phyloP scores from a whole-genome alignment of 1,284 basidiomycete species.

The Schizophyllum amplum region DNA sequence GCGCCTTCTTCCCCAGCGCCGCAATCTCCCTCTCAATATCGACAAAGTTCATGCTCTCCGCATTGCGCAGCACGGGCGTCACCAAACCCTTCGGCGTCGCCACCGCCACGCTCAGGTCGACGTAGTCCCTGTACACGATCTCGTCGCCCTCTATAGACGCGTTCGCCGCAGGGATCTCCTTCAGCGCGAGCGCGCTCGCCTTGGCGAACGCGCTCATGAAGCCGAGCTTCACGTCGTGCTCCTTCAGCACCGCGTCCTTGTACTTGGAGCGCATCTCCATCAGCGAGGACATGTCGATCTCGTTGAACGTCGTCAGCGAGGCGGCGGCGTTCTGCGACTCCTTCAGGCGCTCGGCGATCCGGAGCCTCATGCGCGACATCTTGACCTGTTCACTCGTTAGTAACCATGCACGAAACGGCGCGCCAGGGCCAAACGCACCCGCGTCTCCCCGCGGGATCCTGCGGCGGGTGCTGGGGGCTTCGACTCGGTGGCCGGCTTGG shows the following conservation, averaged over 20 bases:
- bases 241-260: slow-evolving; percentile 91
- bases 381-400: slow-evolving; percentile 57
- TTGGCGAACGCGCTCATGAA: slow-evolving; percentile 98
- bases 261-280: slow-evolving; percentile 93
- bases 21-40: slow-evolving; percentile 93
- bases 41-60: slow-evolving; percentile 80
- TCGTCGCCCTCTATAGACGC: slow-evolving; percentile 93
- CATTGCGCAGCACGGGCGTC: slow-evolving; percentile 92
- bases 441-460: slow-evolving; percentile 76
- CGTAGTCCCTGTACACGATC: slow-evolving; percentile 94
- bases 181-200: slow-evolving; percentile 79
- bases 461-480: slow-evolving; percentile 29
- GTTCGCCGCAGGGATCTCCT: slow-evolving; percentile 93
- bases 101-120: slow-evolving; percentile 92
- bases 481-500: slow-evolving; percentile 16
- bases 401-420: background rate
- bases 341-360: slow-evolving; percentile 96
- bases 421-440: slow-evolving; percentile 36
- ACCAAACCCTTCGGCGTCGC: slow-evolving; percentile 97
- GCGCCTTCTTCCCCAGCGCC: slow-evolving; percentile 87
- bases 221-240: slow-evolving; percentile 93
- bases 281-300: slow-evolving; percentile 97
- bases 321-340: slow-evolving; percentile 98
- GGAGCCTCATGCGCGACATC: slow-evolving; percentile 96
- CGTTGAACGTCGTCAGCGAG: slow-evolving; percentile 97